Evolutionary conservation across 495 filamentous ascomycete species (phyloP).

Genomic region (Aspergillus bridgeri): DNA sequence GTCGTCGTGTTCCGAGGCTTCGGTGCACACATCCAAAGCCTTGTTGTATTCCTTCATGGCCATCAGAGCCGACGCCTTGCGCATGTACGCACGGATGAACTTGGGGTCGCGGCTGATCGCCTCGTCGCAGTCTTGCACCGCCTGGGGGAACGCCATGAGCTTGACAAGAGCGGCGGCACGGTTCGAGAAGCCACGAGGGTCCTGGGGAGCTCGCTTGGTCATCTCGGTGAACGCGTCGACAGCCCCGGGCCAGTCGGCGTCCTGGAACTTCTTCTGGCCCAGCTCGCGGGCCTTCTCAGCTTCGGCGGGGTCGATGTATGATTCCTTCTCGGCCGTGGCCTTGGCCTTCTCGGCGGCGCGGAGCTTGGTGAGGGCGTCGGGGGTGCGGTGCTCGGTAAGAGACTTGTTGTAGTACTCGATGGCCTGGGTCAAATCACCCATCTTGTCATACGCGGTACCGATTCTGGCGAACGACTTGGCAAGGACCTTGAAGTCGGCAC

Average conservation of each 20-base stretch:
- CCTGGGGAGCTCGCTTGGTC: constrained; percentile 90
- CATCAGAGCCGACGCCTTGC: constrained; percentile 89
- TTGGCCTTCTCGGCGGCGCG: constrained; percentile 90
- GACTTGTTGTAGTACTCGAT: constrained; percentile 91
- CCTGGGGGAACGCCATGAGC: constrained; percentile 89
- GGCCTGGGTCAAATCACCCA: constrained; percentile 72
- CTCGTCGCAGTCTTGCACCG: constrained; percentile 86
- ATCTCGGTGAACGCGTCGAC: constrained; percentile 96
- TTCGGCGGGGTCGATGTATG: constrained; percentile 86
- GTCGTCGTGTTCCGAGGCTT: constrained; percentile 74
- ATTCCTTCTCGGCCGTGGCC: constrained; percentile 67
- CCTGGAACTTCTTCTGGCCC: constrained; percentile 95
- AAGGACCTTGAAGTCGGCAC: constrained; percentile 94
- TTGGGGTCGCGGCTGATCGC: constrained; percentile 87
- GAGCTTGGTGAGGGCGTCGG: constrained; percentile 88
- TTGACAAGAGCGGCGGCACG: constrained; percentile 96
- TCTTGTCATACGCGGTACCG: constrained; percentile 85
- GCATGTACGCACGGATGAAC: constrained; percentile 93
- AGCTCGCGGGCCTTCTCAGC: constrained; percentile 94
- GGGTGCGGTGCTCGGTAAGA: constrained; percentile 93
- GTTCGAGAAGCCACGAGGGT: constrained; percentile 95
- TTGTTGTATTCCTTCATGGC: constrained; percentile 97
- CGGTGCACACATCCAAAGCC: constrained; percentile 83
- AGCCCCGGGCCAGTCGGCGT: constrained; percentile 90
- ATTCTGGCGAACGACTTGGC: constrained; percentile 96